Conservation (phyloP, 805 yeast species). For the Metschnikowia borealis region DNA sequence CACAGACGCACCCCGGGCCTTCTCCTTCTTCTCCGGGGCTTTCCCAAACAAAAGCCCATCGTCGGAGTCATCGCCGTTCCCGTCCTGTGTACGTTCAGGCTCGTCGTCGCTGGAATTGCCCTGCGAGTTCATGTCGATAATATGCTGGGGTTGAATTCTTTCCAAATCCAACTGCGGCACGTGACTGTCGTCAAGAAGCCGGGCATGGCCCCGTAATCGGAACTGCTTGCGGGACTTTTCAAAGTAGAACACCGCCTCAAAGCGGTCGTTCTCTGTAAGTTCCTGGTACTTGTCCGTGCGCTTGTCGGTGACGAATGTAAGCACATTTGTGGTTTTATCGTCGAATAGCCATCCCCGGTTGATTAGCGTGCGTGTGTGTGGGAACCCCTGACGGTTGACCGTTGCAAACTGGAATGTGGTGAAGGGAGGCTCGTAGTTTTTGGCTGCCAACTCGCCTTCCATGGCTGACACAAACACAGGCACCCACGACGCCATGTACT, state of each 20-base stretch:
- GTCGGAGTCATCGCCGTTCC: conserved; percentile 6
- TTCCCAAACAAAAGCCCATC: conserved; percentile 13
- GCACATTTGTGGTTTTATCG: conserved; percentile 61
- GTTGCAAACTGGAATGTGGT: conserved; percentile 67
- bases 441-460: conserved; percentile 37
- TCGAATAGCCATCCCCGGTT: conserved; percentile 72
- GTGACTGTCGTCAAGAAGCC: conserved; percentile 33
- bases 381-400: conserved; percentile 49
- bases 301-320: conserved; percentile 68
- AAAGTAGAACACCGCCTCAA: conserved; percentile 78
- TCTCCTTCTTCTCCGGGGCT: conserved; percentile 1
- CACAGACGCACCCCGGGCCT: not conserved
- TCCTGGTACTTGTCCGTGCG: conserved; percentile 63
- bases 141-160: conserved; percentile 25
- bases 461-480: conserved; percentile 57
- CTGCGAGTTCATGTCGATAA: conserved; percentile 18
- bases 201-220: conserved; percentile 65
- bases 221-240: conserved; percentile 60
- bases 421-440: conserved; percentile 40
- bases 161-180: conserved; percentile 32
- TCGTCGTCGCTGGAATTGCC: conserved; percentile 17
- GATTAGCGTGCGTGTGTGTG: conserved; percentile 67
- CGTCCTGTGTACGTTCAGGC: not conserved
- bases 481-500: conserved; percentile 68
- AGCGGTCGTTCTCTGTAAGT: conserved; percentile 46